Percentiles rank a stretch among this genome's conserved stretches.
Conservation (phyloP, 305 asterid genomes). For the Lippia alba region DNA sequence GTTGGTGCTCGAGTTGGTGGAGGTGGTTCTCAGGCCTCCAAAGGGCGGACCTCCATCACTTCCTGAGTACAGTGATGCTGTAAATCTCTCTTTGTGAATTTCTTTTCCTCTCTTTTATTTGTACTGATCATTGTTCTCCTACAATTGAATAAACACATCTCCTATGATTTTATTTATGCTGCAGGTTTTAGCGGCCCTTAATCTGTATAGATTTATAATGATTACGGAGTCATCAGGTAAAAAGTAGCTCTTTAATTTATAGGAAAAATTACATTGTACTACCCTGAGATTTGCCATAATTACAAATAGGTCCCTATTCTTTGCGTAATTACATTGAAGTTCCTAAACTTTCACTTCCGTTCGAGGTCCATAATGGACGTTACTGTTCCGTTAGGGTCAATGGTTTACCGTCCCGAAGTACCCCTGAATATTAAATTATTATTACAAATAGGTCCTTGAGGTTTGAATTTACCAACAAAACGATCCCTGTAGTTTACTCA, state of each 20-base stretch:
- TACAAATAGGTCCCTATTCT: too few relatives aligned
- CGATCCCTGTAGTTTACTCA: too few relatives aligned
- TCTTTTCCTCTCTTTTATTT: slow-evolving; percentile 7
- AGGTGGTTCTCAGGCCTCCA: slow-evolving; percentile 79
- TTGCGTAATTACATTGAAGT: too few relatives aligned
- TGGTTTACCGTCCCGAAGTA: too few relatives aligned
- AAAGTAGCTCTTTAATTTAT: slow-evolving; percentile 13
- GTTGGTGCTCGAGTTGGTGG: slow-evolving; percentile 70
- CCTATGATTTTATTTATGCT: slow-evolving; percentile 31
- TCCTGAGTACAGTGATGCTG: slow-evolving; percentile 90
- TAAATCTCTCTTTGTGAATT: slow-evolving; percentile 41
- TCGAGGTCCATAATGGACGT: too few relatives aligned
- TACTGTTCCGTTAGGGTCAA: too few relatives aligned
- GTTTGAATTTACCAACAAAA: too few relatives aligned
- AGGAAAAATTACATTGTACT: background rate
- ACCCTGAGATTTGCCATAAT: too few relatives aligned
- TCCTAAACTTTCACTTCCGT: too few relatives aligned
- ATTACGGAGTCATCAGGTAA: slow-evolving; percentile 82
- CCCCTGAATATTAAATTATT: too few relatives aligned
- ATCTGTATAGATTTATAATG: slow-evolving; percentile 77
- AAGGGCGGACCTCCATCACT: slow-evolving; percentile 89
- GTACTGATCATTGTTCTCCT: background rate
- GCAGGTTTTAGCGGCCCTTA: slow-evolving; percentile 91
- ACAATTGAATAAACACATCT: slow-evolving; percentile 9
- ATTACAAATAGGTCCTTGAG: too few relatives aligned